Conservation (phyloP, 2,329 filamentous ascomycete genomes). For the Ophiosphaerella herpotricha region DNA sequence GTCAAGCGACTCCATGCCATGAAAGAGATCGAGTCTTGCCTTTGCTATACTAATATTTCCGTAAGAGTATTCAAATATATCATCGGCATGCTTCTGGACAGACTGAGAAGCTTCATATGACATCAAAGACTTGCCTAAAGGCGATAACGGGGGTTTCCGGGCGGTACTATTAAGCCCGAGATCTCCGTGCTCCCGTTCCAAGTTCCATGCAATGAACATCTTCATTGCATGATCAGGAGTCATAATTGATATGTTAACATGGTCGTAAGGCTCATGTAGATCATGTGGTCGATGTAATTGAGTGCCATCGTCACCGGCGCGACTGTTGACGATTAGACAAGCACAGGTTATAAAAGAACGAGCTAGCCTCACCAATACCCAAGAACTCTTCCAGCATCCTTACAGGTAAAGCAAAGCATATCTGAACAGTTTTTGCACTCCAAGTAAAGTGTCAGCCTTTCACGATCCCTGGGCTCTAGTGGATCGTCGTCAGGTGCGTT, state of each 20-base stretch:
- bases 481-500: slow-evolving; percentile 3
- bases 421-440: slow-evolving; percentile 3
- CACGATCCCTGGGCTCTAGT: slow-evolving; percentile 1
- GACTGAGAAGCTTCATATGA: neutral
- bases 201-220: slow-evolving; percentile 10
- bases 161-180: slow-evolving; percentile 7
- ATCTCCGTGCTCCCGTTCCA: slow-evolving; percentile 15
- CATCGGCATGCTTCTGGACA: slow-evolving; percentile 6
- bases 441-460: slow-evolving; percentile 3
- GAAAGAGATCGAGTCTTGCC: slow-evolving; percentile 20
- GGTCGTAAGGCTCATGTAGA: slow-evolving; percentile 11
- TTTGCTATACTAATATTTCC: slow-evolving; percentile 22
- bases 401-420: slow-evolving; percentile 8
- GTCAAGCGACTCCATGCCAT: slow-evolving; percentile 15
- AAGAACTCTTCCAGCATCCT: slow-evolving; percentile 3
- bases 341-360: neutral
- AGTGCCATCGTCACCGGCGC: neutral
- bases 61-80: slow-evolving; percentile 6
- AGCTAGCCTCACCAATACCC: neutral
- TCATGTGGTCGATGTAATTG: neutral
- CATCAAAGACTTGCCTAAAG: slow-evolving; percentile 8
- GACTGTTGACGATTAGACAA: neutral
- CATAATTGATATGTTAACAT: slow-evolving; percentile 9
- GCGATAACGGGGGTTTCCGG: slow-evolving; percentile 14
- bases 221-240: slow-evolving; percentile 4